These are phyloP conservation scores for Globisporangium splendens DNA, from an alignment of 352 stramenopile species.

Conservation along the genomic window DNA sequence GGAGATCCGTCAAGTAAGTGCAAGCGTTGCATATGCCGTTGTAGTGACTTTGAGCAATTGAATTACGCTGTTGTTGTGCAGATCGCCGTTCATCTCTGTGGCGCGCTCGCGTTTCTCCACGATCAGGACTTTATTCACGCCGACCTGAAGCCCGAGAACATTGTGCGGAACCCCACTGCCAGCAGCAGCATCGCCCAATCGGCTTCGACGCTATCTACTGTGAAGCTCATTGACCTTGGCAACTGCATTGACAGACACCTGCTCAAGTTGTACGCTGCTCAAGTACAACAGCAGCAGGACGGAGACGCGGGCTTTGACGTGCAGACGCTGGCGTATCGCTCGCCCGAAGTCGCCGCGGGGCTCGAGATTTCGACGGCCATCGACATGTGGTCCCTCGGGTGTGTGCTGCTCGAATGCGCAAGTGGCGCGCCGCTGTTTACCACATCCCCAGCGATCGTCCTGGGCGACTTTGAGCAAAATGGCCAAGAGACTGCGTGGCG, in stretches of 20 bases:
- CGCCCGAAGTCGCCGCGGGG: constrained; percentile 64
- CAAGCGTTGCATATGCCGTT: background rate
- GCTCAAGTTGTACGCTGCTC: constrained; percentile 27
- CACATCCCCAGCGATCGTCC: constrained; percentile 1
- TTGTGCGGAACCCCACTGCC: constrained; percentile 22
- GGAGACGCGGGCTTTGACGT: constrained; percentile 50
- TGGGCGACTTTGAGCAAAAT: background rate
- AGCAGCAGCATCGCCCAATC: constrained; percentile 9
- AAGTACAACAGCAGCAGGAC: constrained; percentile 20
- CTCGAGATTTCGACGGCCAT: constrained; percentile 53
- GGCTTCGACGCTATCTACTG: constrained; percentile 3
- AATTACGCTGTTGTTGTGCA: constrained; percentile 6
- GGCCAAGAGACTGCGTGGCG: background rate
- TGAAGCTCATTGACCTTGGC: constrained; percentile 78
- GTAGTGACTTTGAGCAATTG: too few species aligned
- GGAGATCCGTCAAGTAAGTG: constrained; percentile 34
- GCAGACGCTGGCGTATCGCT: constrained; percentile 70
- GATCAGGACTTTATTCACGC: constrained; percentile 59
- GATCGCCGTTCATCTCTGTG: constrained; percentile 64
- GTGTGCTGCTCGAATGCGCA: constrained; percentile 61
- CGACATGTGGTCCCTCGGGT: constrained; percentile 81
- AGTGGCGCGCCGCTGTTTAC: constrained; percentile 57
- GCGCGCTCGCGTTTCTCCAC: constrained; percentile 59
- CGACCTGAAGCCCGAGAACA: constrained; percentile 79
- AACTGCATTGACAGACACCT: constrained; percentile 56